Conservation (phyloP, 805 yeast species). For the Suhomyces emberorum region DNA sequence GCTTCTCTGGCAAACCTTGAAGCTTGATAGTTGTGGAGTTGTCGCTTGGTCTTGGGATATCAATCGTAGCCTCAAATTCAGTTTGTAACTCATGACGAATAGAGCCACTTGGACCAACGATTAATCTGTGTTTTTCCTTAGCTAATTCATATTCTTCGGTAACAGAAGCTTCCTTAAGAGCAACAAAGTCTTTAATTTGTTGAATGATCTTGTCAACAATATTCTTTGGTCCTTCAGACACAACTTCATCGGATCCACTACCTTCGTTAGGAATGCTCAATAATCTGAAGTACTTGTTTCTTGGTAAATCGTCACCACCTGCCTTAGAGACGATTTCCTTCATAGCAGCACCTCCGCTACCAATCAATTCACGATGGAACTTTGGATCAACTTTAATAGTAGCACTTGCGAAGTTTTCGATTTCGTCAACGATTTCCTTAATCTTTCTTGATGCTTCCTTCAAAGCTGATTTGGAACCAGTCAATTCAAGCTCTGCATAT, state of each 20-base stretch:
- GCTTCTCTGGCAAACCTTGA: constrained; percentile 62
- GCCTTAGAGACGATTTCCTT: constrained; percentile 74
- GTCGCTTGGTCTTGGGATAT: constrained; percentile 61
- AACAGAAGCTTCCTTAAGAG: constrained; percentile 57
- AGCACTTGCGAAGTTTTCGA: constrained; percentile 57
- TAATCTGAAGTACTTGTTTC: constrained; percentile 48
- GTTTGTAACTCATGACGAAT: constrained; percentile 69
- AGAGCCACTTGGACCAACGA: constrained; percentile 81
- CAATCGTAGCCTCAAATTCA: constrained; percentile 60
- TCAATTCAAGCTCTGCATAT: constrained; percentile 59
- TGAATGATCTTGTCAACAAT: constrained; percentile 67
- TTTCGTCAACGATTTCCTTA: constrained; percentile 57
- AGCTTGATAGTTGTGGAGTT: constrained; percentile 52
- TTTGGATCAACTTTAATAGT: constrained; percentile 67
- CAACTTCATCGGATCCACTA: constrained; percentile 55
- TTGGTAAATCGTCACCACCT: constrained; percentile 54
- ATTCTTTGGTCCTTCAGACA: constrained; percentile 69
- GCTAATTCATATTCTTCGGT: constrained; percentile 56
- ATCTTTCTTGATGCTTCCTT: constrained; percentile 67
- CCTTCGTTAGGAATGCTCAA: constrained; percentile 69
- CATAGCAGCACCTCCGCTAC: constrained; percentile 71
- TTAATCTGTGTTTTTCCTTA: constrained; percentile 65
- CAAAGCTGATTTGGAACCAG: constrained; percentile 76
- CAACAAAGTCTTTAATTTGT: constrained; percentile 60
- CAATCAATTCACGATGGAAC: constrained; percentile 73